Evolutionary conservation across 1,139 yeast genomes (phyloP).

Genomic region (Protomyces inundatus): DNA sequence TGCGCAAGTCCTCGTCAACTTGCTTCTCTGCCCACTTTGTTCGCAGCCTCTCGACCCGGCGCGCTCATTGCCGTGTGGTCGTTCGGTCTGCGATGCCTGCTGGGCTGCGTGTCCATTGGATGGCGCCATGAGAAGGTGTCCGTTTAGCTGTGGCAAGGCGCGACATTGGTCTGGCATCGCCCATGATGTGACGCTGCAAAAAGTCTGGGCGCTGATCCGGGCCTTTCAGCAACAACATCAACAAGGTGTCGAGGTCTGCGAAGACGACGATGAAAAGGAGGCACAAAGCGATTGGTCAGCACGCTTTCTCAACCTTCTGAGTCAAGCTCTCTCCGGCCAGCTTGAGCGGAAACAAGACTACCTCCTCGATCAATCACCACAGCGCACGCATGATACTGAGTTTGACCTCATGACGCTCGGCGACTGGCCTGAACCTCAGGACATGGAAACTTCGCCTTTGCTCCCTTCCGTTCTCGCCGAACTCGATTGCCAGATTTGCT

Average conservation of each 20-base stretch:
- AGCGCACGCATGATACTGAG: not conserved
- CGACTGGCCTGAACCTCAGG: not conserved
- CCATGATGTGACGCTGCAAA: constrained; percentile 17
- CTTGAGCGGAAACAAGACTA: not conserved
- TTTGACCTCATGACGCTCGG: not conserved
- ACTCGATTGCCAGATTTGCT: constrained; percentile 29
- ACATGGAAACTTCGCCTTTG: not conserved
- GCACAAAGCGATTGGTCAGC: not conserved
- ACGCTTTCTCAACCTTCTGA: not conserved
- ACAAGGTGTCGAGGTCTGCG: not conserved
- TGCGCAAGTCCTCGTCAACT: constrained; percentile 8
- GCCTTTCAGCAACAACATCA: not conserved
- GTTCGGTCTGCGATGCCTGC: constrained; percentile 21
- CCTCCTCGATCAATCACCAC: not conserved
- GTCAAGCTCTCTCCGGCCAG: not conserved
- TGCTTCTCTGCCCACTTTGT: constrained; percentile 19
- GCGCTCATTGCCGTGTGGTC: constrained; percentile 19
- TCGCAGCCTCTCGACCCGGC: constrained; percentile 12
- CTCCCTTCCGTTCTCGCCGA: constrained; percentile 17
- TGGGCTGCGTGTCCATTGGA: constrained; percentile 15
- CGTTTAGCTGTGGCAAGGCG: constrained; percentile 15
- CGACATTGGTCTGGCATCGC: constrained; percentile 23
- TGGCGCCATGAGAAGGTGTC: constrained; percentile 19
- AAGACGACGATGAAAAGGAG: not conserved
- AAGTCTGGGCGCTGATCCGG: constrained; percentile 11